A percentile compares a stretch with the other conserved stretches of the same genome.
phyloP scores from a whole-genome alignment of 2,329 filamentous ascomycete genomes.

The Seiridium cupressi region DNA sequence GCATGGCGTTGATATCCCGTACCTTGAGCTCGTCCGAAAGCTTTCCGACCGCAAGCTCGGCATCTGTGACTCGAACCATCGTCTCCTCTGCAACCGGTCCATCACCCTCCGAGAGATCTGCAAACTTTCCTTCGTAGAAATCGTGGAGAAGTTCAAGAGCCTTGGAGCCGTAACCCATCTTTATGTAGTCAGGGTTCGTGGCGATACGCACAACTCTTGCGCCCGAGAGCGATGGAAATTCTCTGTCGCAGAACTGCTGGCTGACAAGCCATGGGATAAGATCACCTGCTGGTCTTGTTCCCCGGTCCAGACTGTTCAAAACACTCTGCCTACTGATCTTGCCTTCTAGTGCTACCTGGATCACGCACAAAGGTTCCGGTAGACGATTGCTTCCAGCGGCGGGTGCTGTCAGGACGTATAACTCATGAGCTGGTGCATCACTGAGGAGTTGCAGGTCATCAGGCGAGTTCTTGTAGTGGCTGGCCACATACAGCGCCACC shows the following conservation, averaged over 20 bases:
- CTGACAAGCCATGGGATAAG: constrained; percentile 92
- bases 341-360: constrained; percentile 92
- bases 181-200: constrained; percentile 88
- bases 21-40: constrained; percentile 86
- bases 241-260: constrained; percentile 96
- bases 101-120: constrained; percentile 74
- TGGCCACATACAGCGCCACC: constrained; percentile 96
- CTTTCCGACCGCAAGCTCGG: constrained; percentile 71
- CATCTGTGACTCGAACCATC: constrained; percentile 80
- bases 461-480: constrained; percentile 82
- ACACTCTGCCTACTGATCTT: constrained; percentile 93
- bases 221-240: constrained; percentile 90
- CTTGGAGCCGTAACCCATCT: constrained; percentile 90
- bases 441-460: constrained; percentile 67
- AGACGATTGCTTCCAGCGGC: constrained; percentile 75
- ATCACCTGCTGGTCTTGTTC: constrained; percentile 85
- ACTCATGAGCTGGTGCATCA: constrained; percentile 92
- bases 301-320: constrained; percentile 82
- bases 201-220: constrained; percentile 92
- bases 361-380: constrained; percentile 90
- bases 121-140: constrained; percentile 94
- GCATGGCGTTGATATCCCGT: constrained; percentile 87
- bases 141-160: constrained; percentile 84
- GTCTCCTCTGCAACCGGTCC: constrained; percentile 51
- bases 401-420: constrained; percentile 90